phyloP scores from a whole-genome alignment of 2,329 filamentous ascomycete species.

The Xenosphaeropsis pyriputrescens region DNA sequence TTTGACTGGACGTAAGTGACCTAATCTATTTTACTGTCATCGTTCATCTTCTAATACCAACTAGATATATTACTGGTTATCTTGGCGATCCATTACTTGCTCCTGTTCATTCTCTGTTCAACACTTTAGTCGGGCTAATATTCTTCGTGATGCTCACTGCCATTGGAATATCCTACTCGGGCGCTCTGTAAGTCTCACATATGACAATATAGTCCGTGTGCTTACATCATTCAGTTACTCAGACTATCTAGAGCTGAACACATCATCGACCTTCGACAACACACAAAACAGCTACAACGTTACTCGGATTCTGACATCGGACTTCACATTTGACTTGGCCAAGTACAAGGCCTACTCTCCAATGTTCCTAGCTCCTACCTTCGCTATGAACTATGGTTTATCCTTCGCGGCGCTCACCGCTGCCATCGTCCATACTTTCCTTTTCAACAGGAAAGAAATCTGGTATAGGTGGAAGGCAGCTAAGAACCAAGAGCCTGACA shows the following conservation, averaged over 20 bases:
- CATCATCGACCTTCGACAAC: slow-evolving; percentile 48
- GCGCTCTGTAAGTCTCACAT: slow-evolving; percentile 45
- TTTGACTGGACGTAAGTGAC: slow-evolving; percentile 62
- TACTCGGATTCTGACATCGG: slow-evolving; percentile 37
- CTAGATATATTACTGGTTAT: slow-evolving; percentile 14
- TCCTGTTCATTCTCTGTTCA: slow-evolving; percentile 35
- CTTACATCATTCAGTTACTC: slow-evolving; percentile 29
- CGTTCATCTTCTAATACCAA: slow-evolving; percentile 15
- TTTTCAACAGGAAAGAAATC: slow-evolving; percentile 52
- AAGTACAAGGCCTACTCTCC: slow-evolving; percentile 52
- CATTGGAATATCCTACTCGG: slow-evolving; percentile 47
- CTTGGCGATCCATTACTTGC: slow-evolving; percentile 11
- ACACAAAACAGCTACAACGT: slow-evolving; percentile 45
- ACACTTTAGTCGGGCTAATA: slow-evolving; percentile 35
- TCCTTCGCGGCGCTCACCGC: slow-evolving; percentile 51
- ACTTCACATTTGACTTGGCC: slow-evolving; percentile 41
- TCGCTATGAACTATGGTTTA: slow-evolving; percentile 36
- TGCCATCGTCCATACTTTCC: slow-evolving; percentile 48
- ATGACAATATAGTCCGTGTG: slow-evolving; percentile 38
- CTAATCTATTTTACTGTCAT: slow-evolving; percentile 12
- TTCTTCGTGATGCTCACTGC: slow-evolving; percentile 46
- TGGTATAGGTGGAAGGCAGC: slow-evolving; percentile 24
- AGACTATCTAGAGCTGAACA: slow-evolving; percentile 47
- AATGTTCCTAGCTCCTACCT: slow-evolving; percentile 48
- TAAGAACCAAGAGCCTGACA: slow-evolving; percentile 26